Base-by-base conservation (phyloP, 1,284 basidiomycete genomes). In the Trichosporon sp. region DNA sequence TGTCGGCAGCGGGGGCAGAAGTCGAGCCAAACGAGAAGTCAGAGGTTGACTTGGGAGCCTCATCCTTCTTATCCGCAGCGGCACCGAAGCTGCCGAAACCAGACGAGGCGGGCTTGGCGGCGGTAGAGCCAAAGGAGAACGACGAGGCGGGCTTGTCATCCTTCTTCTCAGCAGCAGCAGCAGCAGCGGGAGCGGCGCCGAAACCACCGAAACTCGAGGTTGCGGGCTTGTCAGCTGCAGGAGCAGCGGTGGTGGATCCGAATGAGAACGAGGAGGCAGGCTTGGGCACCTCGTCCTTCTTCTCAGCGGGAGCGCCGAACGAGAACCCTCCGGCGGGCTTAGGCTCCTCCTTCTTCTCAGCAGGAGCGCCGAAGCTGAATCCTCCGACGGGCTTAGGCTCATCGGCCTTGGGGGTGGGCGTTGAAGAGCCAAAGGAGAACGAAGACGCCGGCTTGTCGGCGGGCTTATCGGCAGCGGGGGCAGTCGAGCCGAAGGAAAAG, bases 71-170 rank as follows among this genome's bases (percentile, higher is more conserved):
- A 1, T 54, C 12, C 6, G 35, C 35, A 38, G 63, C 12, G 16
- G 56, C 56, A 4, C 59, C 19, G 40, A 37, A 37, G 35, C 6
- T 26, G 26, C 11, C 37, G 37, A 38, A 38, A 38, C 37, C 37
- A 38, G 64, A 26, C 6, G 56, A 7, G 21, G 16, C 11, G 19
- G 64, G 26, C 26, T 35, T 65, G 16, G 14, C 21, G 26, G 65
- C 12, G 12, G 59, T 11, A 31, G 59, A 16, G 2, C 66, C 65
- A 43, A 71, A 71, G 16, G 70, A 71, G 63, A 71, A 71, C 38
- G 8, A 12, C 8, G 35, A 6, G 5, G 59, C 35, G 11, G 56
- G 19, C 35, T 66, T 66, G 65, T 26, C 32, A 6, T 46, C 51
- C 26, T 12, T 51, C 48, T 51, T 51, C 48, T 51, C 43, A 3